Percentiles rank a stretch among this genome's conserved stretches.
Conservation (phyloP, 331 rosid species). For the Dryas integrifolia region DNA sequence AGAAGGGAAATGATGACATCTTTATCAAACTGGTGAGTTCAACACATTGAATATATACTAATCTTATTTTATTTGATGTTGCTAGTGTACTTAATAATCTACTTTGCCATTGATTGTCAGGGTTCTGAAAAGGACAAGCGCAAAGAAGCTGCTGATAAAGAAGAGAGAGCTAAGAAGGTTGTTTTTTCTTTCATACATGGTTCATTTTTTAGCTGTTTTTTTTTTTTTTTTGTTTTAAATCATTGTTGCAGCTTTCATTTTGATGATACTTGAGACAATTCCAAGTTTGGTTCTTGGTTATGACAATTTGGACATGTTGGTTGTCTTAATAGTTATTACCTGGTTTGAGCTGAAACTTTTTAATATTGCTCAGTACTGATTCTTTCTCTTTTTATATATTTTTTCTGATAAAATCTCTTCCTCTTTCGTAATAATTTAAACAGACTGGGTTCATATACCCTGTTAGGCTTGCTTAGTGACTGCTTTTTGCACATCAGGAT, state of each 20-base stretch:
- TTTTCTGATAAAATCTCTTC: no score
- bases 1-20: conserved; percentile 65
- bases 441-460: no score
- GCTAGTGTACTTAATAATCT: background rate
- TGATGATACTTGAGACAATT: background rate
- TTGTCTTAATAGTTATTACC: no score
- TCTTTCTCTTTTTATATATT: no score
- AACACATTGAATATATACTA: no score
- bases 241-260: background rate
- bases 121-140: conserved; percentile 85
- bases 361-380: no score
- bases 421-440: no score
- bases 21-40: conserved; percentile 64
- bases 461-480: no score
- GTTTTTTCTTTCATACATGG: background rate
- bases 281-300: background rate
- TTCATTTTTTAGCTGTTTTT: background rate
- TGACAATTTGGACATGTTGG: background rate
- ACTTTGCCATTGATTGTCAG: conserved; percentile 24
- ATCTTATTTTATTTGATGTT: background rate
- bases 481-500: no score
- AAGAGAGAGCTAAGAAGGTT: conserved; percentile 83
- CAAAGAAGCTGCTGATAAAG: conserved; percentile 71
- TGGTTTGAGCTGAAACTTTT: no score
- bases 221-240: background rate